A percentile compares a stretch with the other conserved stretches of the same genome.
Evolutionary conservation across 148 eudicot species (phyloP).

Genomic region (Fagopyrum tataricum): DNA sequence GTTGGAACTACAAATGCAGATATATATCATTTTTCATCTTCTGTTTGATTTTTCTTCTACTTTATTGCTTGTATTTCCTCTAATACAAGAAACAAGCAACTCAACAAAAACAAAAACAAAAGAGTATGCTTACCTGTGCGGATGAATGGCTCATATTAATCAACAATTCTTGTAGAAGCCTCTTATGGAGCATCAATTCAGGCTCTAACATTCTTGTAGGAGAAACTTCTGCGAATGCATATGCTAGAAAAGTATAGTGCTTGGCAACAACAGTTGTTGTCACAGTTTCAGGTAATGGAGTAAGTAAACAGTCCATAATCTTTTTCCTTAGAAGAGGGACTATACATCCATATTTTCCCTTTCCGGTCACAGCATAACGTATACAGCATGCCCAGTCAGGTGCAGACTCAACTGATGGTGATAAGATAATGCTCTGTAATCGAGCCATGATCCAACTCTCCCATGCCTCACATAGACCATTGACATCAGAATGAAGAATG

Average conservation of each 20-base stretch:
- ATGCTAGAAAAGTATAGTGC: slow-evolving; percentile 81
- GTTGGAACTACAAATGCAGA: too few relatives aligned
- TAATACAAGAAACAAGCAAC: neutral
- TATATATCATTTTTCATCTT: too few relatives aligned
- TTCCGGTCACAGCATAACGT: slow-evolving; percentile 97
- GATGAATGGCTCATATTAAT: slow-evolving; percentile 84
- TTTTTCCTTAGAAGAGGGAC: slow-evolving; percentile 74
- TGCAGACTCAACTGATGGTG: slow-evolving; percentile 89
- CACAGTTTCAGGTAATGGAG: slow-evolving; percentile 64
- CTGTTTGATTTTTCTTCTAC: too few relatives aligned
- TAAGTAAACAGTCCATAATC: slow-evolving; percentile 62
- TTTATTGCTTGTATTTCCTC: too few relatives aligned
- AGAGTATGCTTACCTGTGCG: slow-evolving; percentile 56
- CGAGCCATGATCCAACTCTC: slow-evolving; percentile 77
- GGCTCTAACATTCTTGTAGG: slow-evolving; percentile 63
- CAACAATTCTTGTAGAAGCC: slow-evolving; percentile 72
- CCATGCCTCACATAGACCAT: slow-evolving; percentile 82
- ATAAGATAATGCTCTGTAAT: slow-evolving; percentile 64
- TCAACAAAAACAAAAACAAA: neutral
- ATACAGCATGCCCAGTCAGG: slow-evolving; percentile 98
- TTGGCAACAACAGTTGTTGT: slow-evolving; percentile 81
- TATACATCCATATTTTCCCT: slow-evolving; percentile 75
- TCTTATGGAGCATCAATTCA: slow-evolving; percentile 61
- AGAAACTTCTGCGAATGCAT: slow-evolving; percentile 79
- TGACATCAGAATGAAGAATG: slow-evolving; percentile 83